phyloP scores from a whole-genome alignment of 208 protist genomes.

The Leishmania turanica region DNA sequence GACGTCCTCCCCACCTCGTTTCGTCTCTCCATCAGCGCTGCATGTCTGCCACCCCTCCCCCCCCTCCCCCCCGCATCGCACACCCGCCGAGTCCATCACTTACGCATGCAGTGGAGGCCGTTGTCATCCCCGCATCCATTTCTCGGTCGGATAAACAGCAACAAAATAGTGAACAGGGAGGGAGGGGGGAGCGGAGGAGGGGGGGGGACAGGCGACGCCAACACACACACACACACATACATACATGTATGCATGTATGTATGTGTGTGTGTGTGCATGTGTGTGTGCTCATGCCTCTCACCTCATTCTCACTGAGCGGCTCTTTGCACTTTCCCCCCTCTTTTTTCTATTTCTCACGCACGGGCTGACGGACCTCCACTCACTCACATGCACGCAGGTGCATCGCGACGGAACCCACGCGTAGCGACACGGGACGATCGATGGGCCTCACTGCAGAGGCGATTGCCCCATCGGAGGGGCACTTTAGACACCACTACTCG shows the following conservation, averaged over 20 bases:
- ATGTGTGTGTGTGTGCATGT: neutral
- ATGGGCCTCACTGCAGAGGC: neutral
- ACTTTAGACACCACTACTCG: conserved; percentile 61
- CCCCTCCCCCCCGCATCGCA: neutral
- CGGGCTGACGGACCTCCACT: neutral
- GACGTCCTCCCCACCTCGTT: neutral
- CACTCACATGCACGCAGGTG: neutral
- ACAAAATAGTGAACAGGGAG: neutral
- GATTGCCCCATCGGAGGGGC: conserved; percentile 30
- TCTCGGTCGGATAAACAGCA: neutral
- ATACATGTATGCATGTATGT: no score
- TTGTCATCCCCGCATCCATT: neutral
- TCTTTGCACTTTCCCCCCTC: neutral
- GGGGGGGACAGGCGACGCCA: no score
- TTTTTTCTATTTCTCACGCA: neutral
- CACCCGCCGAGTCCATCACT: neutral
- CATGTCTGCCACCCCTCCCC: neutral
- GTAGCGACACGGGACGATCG: neutral
- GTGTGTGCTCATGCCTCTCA: neutral
- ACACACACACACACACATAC: neutral
- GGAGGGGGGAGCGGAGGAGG: no score
- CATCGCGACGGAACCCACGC: neutral
- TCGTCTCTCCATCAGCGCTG: neutral
- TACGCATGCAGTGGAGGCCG: neutral
- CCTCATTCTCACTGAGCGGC: neutral